phyloP scores from a whole-genome alignment of 306 rosid genomes.

The Quercus aquifolioides region DNA sequence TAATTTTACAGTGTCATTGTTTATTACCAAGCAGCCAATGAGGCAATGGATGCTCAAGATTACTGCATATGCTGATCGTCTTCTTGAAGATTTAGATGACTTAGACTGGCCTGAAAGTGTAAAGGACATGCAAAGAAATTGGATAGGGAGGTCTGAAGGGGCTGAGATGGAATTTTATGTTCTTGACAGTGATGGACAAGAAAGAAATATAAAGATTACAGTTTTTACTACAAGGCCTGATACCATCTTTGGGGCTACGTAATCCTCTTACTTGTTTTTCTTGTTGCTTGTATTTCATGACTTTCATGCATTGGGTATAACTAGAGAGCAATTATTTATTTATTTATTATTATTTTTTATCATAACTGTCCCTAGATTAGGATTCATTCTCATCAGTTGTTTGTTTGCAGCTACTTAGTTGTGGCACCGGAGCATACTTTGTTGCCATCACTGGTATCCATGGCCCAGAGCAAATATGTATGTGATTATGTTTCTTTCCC shows the following conservation, averaged over 20 bases:
- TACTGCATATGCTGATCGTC: constrained; percentile 97
- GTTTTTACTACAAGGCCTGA: constrained; percentile 96
- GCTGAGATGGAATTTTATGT: constrained; percentile 82
- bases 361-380: not conserved
- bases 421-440: constrained; percentile 90
- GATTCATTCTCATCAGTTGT: constrained; percentile 14
- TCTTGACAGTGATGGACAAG: constrained; percentile 64
- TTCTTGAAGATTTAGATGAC: constrained; percentile 88
- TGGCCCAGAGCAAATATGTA: constrained; percentile 61
- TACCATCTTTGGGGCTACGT: constrained; percentile 98
- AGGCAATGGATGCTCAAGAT: constrained; percentile 99
- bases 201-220: constrained; percentile 60
- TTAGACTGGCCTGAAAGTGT: constrained; percentile 98
- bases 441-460: constrained; percentile 54
- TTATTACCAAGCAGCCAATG: constrained; percentile 99
- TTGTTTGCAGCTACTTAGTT: constrained; percentile 73
- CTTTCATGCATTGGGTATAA: constrained; percentile 14
- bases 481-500: constrained; percentile 34
- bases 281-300: constrained; percentile 19
- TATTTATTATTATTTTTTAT: not conserved
- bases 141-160: constrained; percentile 99
- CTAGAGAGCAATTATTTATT: not conserved
- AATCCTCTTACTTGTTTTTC: constrained; percentile 38
- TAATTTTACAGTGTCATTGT: constrained; percentile 83
- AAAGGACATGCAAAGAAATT: constrained; percentile 97